Evolutionary conservation across 2,329 filamentous ascomycete genomes (phyloP).

Genomic region (Paecilomyces niveus): DNA sequence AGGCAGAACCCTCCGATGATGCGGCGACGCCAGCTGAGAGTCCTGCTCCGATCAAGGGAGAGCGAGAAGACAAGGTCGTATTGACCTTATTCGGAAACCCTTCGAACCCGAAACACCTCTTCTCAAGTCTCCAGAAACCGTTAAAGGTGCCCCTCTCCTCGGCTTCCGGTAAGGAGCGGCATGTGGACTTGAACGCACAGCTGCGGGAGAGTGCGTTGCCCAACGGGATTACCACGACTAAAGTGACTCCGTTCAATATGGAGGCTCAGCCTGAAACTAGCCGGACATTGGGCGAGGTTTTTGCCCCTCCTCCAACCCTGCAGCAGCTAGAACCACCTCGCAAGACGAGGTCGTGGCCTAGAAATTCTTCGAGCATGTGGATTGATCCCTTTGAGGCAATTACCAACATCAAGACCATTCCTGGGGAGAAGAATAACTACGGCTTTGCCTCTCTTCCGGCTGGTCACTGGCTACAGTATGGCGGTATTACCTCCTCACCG

Average conservation of each 20-base stretch:
- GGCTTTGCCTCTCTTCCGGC: constrained; percentile 32
- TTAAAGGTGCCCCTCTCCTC: constrained; percentile 27
- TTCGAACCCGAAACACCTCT: constrained; percentile 68
- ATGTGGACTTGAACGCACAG: constrained; percentile 38
- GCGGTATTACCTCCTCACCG: constrained; percentile 28
- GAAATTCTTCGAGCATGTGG: constrained; percentile 28
- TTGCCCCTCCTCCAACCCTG: constrained; percentile 31
- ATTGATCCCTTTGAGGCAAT: constrained; percentile 34
- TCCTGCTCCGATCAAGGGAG: constrained; percentile 31
- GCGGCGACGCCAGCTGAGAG: constrained; percentile 28
- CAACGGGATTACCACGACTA: constrained; percentile 64
- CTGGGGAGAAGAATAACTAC: constrained; percentile 34
- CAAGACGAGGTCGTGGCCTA: constrained; percentile 25
- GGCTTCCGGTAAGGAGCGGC: constrained; percentile 26
- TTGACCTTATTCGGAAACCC: constrained; percentile 73
- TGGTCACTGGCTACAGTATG: constrained; percentile 39
- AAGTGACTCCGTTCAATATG: constrained; percentile 50
- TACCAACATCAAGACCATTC: constrained; percentile 24
- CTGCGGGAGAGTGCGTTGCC: constrained; percentile 63
- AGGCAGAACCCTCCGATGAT: constrained; percentile 26
- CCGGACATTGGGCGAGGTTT: constrained; percentile 40
- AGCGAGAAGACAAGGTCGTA: constrained; percentile 50
- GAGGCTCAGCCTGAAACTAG: constrained; percentile 22
- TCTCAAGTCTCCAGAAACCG: constrained; percentile 69
- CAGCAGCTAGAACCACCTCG: constrained; percentile 35